These are phyloP conservation scores for Taphrina flavorubra DNA, from an alignment of 1,139 yeast species.

Conservation along the genomic window DNA sequence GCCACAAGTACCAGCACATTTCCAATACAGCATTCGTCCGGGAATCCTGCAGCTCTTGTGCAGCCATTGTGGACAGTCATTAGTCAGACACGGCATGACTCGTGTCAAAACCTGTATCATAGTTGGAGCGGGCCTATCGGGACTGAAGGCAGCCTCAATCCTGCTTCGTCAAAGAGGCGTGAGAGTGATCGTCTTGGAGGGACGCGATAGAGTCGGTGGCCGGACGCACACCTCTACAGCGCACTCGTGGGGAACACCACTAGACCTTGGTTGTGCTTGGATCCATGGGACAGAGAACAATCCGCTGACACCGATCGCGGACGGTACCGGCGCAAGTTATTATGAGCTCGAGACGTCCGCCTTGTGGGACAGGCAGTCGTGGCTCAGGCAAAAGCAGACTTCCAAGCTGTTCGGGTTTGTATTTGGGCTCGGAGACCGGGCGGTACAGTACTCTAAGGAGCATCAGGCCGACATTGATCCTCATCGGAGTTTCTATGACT, in stretches of 20 bases:
- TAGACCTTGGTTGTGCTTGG: constrained; percentile 31
- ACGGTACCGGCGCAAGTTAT: background rate
- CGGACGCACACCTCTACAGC: constrained; percentile 54
- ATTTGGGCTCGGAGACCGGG: constrained; percentile 13
- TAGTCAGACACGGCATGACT: background rate
- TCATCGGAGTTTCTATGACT: constrained; percentile 9
- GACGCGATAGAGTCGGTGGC: constrained; percentile 55
- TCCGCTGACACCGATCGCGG: constrained; percentile 27
- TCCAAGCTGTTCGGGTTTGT: constrained; percentile 19
- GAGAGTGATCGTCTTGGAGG: constrained; percentile 54
- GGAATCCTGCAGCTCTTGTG: too few relatives aligned
- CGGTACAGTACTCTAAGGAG: constrained; percentile 17
- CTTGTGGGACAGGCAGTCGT: constrained; percentile 9
- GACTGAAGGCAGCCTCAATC: constrained; percentile 54
- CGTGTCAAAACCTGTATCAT: constrained; percentile 47
- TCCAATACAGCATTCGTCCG: too few relatives aligned
- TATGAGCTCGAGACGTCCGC: constrained; percentile 22
- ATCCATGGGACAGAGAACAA: constrained; percentile 19
- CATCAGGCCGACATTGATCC: constrained; percentile 13
- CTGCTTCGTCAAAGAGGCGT: constrained; percentile 52
- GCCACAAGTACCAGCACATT: too few relatives aligned
- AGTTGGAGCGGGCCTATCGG: constrained; percentile 56
- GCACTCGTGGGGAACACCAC: constrained; percentile 29
- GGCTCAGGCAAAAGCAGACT: background rate
- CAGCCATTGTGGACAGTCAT: background rate